Base-by-base conservation (phyloP, 148 eudicot species). In the Nepenthes mirabilis region DNA sequence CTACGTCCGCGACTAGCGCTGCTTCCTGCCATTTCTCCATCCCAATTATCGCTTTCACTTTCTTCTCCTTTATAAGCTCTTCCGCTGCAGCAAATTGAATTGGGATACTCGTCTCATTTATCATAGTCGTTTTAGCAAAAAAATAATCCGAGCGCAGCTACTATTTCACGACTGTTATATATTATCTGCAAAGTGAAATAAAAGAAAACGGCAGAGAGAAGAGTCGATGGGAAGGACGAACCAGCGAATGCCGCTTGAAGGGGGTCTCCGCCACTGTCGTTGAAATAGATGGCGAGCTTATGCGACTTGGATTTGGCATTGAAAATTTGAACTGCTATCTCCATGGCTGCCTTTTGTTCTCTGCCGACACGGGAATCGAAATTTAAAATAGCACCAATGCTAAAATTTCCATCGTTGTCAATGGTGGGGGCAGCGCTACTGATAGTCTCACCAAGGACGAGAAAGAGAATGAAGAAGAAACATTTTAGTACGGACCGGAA, bases 11-110 rank as follows among this genome's bases (percentile, higher is more conserved):
- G 4, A 69, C 57, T 37, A 69, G 55, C 5, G 62, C 67, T 33
- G 72, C 36, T 68, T 68, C 72, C 6, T 14, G 33, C 72, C 66
- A 69, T 62, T 36, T 58, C 43, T 52, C 56, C 47, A 37, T 62
- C 34, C 66, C 62, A 14, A 57, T 62, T 47, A 62, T 56, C 52
- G 40, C 56, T 33, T 37, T 6, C 13, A 43, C 67, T 57, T 63
- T 34, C 43, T 52, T 48, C 60, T 55, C 11, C 9, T 63, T 13
- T 13, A 68, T 68, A 7, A 68, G 66, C 43, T 68, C 49, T 49
- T 65, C 57, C 48, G 63, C 55, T 71, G 14, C 64, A 55, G 37
- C 59, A 45, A 6, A 60, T 12, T 12, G 9, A 7, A 6, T 10
- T 9, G 14, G 7, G 9, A 11, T 9, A 4, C 36, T 45, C 14